Percentiles rank a stretch among this genome's conserved stretches.
Conservation (phyloP, 2,329 filamentous ascomycete genomes). For the Pestalotiopsis sp. region DNA sequence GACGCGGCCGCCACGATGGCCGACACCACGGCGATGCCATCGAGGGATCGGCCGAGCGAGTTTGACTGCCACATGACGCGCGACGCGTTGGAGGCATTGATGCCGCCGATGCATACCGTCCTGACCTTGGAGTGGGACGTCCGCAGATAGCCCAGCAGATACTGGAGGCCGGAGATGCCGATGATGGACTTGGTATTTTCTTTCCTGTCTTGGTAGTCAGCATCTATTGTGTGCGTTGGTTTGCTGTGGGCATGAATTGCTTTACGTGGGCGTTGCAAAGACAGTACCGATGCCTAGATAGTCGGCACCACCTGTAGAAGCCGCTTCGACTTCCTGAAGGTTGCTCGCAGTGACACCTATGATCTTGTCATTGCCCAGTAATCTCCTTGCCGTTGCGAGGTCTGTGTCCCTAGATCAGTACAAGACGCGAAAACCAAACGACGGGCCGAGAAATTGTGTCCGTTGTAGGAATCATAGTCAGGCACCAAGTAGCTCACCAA, state of each 20-base stretch:
- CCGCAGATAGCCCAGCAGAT: constrained; percentile 65
- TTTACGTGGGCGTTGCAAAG: constrained; percentile 79
- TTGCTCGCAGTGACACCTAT: constrained; percentile 87
- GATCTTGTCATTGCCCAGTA: constrained; percentile 77
- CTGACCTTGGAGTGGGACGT: constrained; percentile 46
- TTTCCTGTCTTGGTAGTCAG: constrained; percentile 55
- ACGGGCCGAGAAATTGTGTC: too few species aligned
- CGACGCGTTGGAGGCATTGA: constrained; percentile 76
- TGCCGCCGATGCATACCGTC: constrained; percentile 85
- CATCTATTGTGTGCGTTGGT: too few species aligned
- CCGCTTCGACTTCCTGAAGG: constrained; percentile 69
- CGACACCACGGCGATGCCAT: constrained; percentile 87
- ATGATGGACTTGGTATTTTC: constrained; percentile 84
- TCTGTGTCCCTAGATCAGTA: constrained; percentile 39
- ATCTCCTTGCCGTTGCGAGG: constrained; percentile 63
- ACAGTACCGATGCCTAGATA: constrained; percentile 92
- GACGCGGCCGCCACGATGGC: constrained; percentile 77
- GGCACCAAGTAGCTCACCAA: constrained; percentile 53
- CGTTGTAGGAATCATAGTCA: too few species aligned
- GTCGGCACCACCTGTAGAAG: constrained; percentile 76
- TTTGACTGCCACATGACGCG: constrained; percentile 72
- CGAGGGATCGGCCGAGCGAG: constrained; percentile 58
- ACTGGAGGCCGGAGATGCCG: constrained; percentile 69
- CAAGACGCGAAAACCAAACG: too few species aligned
- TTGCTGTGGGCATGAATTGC: too few species aligned